Conservation (phyloP, 225 moss, liverwort and hornwort species). For the Pleurozium schreberi region DNA sequence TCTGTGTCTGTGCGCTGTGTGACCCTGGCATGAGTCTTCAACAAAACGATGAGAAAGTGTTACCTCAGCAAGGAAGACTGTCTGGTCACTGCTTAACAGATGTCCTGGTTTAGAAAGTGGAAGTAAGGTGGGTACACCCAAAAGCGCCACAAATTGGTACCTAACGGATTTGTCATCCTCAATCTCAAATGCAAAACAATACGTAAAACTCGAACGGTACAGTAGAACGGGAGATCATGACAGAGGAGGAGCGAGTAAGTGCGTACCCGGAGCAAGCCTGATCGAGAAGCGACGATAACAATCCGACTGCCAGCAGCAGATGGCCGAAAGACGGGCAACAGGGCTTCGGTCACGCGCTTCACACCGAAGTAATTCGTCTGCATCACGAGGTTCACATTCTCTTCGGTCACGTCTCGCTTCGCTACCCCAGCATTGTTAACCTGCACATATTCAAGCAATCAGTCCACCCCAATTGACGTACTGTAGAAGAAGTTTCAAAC, state of each 20-base stretch:
- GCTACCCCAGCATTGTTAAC: constrained; percentile 45
- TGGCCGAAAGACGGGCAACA: constrained; percentile 30
- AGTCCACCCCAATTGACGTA: not conserved
- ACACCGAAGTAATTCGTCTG: constrained; percentile 48
- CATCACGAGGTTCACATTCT: constrained; percentile 35
- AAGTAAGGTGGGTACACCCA: too few species aligned
- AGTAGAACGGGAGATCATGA: not conserved
- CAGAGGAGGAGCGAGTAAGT: not conserved
- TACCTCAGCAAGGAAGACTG: too few species aligned
- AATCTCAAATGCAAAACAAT: not conserved
- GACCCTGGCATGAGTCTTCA: too few species aligned
- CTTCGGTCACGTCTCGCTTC: constrained; percentile 19
- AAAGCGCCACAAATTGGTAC: not conserved
- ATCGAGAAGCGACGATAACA: constrained; percentile 21
- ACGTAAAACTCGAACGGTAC: not conserved
- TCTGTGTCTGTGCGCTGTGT: too few species aligned
- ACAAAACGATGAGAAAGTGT: too few species aligned
- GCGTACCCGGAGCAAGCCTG: constrained; percentile 30
- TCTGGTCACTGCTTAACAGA: too few species aligned
- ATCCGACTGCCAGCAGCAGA: constrained; percentile 20
- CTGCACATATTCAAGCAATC: not conserved
- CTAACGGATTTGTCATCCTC: not conserved
- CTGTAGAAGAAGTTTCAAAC: not conserved
- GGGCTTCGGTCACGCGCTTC: constrained; percentile 40
- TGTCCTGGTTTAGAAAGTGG: too few species aligned